Evolutionary conservation across 257 asterid genomes (phyloP).

Genomic region (Oldenlandia corymbosa): DNA sequence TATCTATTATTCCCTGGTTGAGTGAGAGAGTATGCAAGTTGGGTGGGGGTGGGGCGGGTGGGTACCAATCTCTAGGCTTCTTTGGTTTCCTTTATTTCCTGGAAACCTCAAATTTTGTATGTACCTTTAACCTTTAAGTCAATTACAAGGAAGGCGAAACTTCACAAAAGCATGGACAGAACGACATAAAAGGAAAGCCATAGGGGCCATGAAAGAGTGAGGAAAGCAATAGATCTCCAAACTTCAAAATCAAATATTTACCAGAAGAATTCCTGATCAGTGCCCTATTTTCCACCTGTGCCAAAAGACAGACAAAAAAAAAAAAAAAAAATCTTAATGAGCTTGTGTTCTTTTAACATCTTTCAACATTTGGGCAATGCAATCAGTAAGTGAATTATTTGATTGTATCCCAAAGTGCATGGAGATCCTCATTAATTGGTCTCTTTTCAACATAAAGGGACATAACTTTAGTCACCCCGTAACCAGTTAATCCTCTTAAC

Average conservation of each 20-base stretch:
- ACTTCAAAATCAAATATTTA: slow-evolving; percentile 22
- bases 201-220: slow-evolving; percentile 4
- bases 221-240: slow-evolving; percentile 18
- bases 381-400: no score
- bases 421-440: no score
- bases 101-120: slow-evolving; percentile 6
- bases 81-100: slow-evolving; percentile 8
- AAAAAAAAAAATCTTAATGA: slow-evolving; percentile 1
- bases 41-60: no score
- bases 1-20: background rate
- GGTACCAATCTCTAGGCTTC: background rate
- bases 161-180: slow-evolving; percentile 12
- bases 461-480: no score
- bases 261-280: slow-evolving; percentile 1
- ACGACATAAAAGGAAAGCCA: background rate
- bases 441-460: no score
- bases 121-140: slow-evolving; percentile 8
- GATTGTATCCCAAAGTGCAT: no score
- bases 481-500: no score
- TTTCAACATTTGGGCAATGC: background rate
- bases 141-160: slow-evolving; percentile 3
- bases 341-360: slow-evolving; percentile 1
- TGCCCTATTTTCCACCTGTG: slow-evolving; percentile 35
- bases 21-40: background rate
- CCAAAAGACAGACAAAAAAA: background rate